Evolutionary conservation across 1,284 basidiomycete species (phyloP).

Genomic region (Fomes fomentarius): DNA sequence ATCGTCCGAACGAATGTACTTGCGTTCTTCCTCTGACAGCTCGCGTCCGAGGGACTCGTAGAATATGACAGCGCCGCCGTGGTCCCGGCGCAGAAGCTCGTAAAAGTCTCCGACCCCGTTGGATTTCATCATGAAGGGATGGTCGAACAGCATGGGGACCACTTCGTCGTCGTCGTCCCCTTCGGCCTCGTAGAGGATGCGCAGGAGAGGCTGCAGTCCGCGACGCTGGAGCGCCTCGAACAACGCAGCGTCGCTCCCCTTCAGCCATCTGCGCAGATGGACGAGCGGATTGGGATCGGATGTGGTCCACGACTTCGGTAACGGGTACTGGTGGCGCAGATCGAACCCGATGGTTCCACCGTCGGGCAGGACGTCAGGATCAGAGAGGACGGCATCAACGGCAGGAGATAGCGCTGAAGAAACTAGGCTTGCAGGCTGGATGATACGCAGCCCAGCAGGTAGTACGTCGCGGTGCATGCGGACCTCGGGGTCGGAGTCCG

Average conservation of each 20-base stretch:
- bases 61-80: too few species aligned
- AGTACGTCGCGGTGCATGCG: too few species aligned
- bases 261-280: slow-evolving; percentile 1
- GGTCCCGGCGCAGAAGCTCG: too few species aligned
- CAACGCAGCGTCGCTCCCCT: slow-evolving; percentile 9
- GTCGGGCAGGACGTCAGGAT: slow-evolving; percentile 29
- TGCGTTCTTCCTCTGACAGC: too few species aligned
- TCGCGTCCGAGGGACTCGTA: too few species aligned
- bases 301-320: slow-evolving; percentile 4
- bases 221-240: neutral
- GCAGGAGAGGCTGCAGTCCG: neutral
- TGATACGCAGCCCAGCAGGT: too few species aligned
- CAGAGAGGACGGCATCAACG: slow-evolving; percentile 28
- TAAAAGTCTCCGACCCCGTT: too few species aligned
- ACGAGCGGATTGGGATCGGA: neutral
- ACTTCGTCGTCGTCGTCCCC: neutral
- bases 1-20: too few species aligned
- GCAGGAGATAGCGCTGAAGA: too few species aligned
- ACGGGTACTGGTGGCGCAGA: slow-evolving; percentile 35
- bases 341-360: slow-evolving; percentile 42
- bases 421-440: too few species aligned
- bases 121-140: too few species aligned
- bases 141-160: neutral
- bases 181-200: neutral
- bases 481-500: neutral